Evolutionary conservation across 225 moss, liverwort and hornwort genomes (phyloP).

Genomic region (Ulota crispa): DNA sequence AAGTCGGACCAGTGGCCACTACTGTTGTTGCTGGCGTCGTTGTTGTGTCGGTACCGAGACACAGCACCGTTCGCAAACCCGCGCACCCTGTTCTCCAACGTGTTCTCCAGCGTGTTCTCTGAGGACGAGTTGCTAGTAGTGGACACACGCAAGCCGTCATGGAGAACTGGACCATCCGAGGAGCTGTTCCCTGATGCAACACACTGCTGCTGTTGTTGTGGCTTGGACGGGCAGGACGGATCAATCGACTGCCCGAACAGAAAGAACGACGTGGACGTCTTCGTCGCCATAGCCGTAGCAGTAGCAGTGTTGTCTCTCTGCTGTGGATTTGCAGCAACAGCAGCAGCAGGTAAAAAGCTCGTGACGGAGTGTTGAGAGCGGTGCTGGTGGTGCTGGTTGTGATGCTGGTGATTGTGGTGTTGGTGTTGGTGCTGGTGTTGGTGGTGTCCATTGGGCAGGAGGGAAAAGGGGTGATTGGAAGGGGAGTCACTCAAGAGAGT

Average conservation of each 20-base stretch:
- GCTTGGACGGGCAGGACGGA: conserved; percentile 61
- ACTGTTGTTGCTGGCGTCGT: conserved; percentile 30
- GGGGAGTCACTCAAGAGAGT: conserved; percentile 46
- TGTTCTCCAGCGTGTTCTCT: conserved; percentile 65
- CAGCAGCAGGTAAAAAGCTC: conserved; percentile 30
- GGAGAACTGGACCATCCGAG: conserved; percentile 66
- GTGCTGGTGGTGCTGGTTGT: background rate
- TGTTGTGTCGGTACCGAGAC: conserved; percentile 43
- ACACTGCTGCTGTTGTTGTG: conserved; percentile 35
- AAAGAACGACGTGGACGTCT: conserved; percentile 64
- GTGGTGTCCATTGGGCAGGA: conserved; percentile 35
- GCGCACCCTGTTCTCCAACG: conserved; percentile 50
- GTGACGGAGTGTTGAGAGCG: conserved; percentile 24
- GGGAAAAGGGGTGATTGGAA: conserved; percentile 43
- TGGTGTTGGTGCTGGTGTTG: background rate
- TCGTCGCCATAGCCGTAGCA: conserved; percentile 23
- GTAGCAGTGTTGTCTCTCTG: conserved; percentile 42
- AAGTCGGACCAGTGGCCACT: conserved; percentile 53
- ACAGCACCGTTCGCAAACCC: conserved; percentile 45
- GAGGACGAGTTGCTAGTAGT: conserved; percentile 66
- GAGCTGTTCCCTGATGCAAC: conserved; percentile 75
- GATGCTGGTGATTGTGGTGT: background rate
- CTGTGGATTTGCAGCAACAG: conserved; percentile 29
- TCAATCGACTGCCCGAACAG: conserved; percentile 95
- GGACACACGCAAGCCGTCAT: conserved; percentile 60